A percentile compares a stretch with the other conserved stretches of the same genome.
These are phyloP conservation scores for Clarireedia hainanense DNA, from an alignment of 2,329 filamentous ascomycete species.

Conservation along the genomic window DNA sequence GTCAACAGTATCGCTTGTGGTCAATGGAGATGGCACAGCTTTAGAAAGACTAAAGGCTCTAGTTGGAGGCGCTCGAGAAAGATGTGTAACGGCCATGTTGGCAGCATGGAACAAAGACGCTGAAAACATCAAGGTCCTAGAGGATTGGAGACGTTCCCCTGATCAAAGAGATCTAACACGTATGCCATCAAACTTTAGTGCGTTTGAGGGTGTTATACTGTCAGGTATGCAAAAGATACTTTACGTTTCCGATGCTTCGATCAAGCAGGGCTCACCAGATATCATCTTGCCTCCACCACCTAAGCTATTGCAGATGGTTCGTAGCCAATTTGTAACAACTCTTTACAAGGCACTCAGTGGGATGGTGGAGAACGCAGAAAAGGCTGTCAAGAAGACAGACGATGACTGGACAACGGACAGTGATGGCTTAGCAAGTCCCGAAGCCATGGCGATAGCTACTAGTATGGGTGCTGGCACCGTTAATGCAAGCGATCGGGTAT, in stretches of 20 bases:
- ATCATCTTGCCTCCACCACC: conserved; percentile 79
- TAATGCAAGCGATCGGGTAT: conserved; percentile 45
- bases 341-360: conserved; percentile 90
- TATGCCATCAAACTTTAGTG: conserved; percentile 79
- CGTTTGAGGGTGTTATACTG: conserved; percentile 77
- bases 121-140: conserved; percentile 83
- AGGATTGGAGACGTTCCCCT: conserved; percentile 82
- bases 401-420: conserved; percentile 29
- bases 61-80: conserved; percentile 72
- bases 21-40: conserved; percentile 44
- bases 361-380: conserved; percentile 94
- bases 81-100: conserved; percentile 77
- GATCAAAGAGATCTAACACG: conserved; percentile 82
- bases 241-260: conserved; percentile 72
- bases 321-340: conserved; percentile 86
- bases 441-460: conserved; percentile 29
- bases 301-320: conserved; percentile 84
- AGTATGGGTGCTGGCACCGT: conserved; percentile 40
- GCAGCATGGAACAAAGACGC: conserved; percentile 90
- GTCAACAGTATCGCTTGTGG: conserved; percentile 63
- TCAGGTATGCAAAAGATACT: conserved; percentile 89
- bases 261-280: conserved; percentile 60
- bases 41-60: conserved; percentile 68
- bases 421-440: conserved; percentile 27
- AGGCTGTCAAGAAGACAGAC: conserved; percentile 51